These are phyloP conservation scores for Pseudocercospora musae DNA, from an alignment of 2,329 filamentous ascomycete genomes.

Conservation along the genomic window DNA sequence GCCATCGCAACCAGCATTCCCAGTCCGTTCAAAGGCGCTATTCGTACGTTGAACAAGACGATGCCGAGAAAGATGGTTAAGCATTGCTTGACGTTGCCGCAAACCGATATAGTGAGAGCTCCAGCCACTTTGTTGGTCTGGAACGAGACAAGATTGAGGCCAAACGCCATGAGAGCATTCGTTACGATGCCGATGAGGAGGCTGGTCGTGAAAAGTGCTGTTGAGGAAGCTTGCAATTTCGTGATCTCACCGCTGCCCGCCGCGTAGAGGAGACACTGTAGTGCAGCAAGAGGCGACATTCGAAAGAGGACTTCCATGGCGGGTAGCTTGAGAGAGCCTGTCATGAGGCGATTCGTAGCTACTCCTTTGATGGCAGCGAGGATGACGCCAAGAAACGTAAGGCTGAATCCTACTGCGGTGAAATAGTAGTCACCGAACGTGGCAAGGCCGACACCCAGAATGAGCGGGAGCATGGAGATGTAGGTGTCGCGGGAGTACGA, in stretches of 20 bases:
- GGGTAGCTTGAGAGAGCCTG: slow-evolving; percentile 56
- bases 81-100: slow-evolving; percentile 39
- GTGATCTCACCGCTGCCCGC: slow-evolving; percentile 39
- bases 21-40: slow-evolving; percentile 47
- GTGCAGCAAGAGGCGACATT: slow-evolving; percentile 24
- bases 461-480: slow-evolving; percentile 58
- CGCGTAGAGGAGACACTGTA: slow-evolving; percentile 23
- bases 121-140: slow-evolving; percentile 40
- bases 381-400: slow-evolving; percentile 39
- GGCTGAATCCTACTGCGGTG: slow-evolving; percentile 48
- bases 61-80: slow-evolving; percentile 39
- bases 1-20: slow-evolving; percentile 55
- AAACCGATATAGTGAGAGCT: slow-evolving; percentile 38
- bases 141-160: slow-evolving; percentile 39
- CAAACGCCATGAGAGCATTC: slow-evolving; percentile 36
- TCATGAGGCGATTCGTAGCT: slow-evolving; percentile 63
- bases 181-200: slow-evolving; percentile 28
- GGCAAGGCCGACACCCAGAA: slow-evolving; percentile 58
- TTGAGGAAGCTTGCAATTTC: slow-evolving; percentile 17
- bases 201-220: slow-evolving; percentile 26
- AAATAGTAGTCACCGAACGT: slow-evolving; percentile 64
- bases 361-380: slow-evolving; percentile 55
- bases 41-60: slow-evolving; percentile 36
- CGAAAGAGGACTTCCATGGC: slow-evolving; percentile 58
- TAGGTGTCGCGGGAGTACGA: slow-evolving; percentile 58